phyloP scores from a whole-genome alignment of 1,284 basidiomycete species.

The Veloporphyrellus conicus region DNA sequence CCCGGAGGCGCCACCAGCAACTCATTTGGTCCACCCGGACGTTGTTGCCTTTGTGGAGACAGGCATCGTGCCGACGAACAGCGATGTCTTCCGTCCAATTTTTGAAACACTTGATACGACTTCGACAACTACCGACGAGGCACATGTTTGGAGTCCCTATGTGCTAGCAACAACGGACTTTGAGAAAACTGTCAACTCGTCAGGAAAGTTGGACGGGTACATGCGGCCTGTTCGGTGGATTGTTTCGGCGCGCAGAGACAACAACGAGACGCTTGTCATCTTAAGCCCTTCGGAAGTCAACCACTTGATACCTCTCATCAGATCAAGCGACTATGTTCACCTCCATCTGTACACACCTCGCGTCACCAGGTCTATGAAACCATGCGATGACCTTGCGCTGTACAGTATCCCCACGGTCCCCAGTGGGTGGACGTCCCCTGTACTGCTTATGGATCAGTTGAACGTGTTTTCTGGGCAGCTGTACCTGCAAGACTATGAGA shows the following conservation, averaged over 20 bases:
- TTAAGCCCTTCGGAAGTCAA: conserved; percentile 46
- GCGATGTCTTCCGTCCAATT: conserved; percentile 6
- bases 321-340: no score
- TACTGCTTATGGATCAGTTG: no score
- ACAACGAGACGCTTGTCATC: background rate
- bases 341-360: no score
- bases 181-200: background rate
- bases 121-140: conserved; percentile 5
- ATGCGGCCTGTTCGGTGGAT: conserved; percentile 46
- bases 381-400: no score
- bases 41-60: conserved; percentile 24
- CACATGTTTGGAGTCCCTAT: conserved; percentile 19
- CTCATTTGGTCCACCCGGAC: conserved; percentile 22
- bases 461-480: no score
- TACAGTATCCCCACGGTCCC: no score
- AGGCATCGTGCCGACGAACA: conserved; percentile 13
- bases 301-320: conserved; percentile 31
- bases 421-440: no score
- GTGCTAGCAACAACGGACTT: conserved; percentile 35
- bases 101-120: conserved; percentile 17
- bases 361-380: no score
- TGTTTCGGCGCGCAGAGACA: conserved; percentile 23
- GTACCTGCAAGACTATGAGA: no score
- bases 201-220: conserved; percentile 28
- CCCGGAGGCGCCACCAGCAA: conserved; percentile 17